phyloP scores from a whole-genome alignment of 495 filamentous ascomycete genomes.

The Saxispiralis lemnorum region DNA sequence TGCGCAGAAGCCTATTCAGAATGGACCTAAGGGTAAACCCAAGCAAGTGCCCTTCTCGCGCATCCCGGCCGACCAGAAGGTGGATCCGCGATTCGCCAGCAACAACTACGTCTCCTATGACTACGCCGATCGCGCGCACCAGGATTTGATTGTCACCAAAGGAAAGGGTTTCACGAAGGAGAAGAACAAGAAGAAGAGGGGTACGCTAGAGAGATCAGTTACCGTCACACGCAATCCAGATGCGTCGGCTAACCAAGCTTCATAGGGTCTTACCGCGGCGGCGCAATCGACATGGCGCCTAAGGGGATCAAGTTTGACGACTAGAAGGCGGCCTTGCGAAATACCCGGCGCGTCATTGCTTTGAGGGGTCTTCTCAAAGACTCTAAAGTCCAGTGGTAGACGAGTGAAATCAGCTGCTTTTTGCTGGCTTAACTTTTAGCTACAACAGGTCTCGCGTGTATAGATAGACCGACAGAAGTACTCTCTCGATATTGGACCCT shows the following conservation, averaged over 20 bases:
- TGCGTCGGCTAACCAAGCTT: not conserved
- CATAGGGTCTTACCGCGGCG: conserved; percentile 53
- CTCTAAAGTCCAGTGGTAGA: too few relatives aligned
- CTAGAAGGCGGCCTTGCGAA: conserved; percentile 1
- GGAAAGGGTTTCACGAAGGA: conserved; percentile 99
- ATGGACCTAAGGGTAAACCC: too few relatives aligned
- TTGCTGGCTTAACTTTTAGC: too few relatives aligned
- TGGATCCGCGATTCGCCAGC: conserved; percentile 42
- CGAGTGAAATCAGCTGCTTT: too few relatives aligned
- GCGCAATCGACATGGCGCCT: conserved; percentile 50
- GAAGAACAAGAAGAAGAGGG: conserved; percentile 95
- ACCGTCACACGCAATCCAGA: too few relatives aligned
- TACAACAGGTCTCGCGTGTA: too few relatives aligned
- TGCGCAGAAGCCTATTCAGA: not conserved
- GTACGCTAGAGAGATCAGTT: too few relatives aligned
- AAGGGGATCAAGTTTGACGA: conserved; percentile 23
- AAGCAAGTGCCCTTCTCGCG: conserved; percentile 39
- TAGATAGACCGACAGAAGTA: too few relatives aligned
- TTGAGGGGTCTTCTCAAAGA: too few relatives aligned
- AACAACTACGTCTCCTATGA: conserved; percentile 70
- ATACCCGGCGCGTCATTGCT: too few relatives aligned
- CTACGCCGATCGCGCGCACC: conserved; percentile 72
- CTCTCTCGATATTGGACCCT: too few relatives aligned
- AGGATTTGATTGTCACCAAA: conserved; percentile 74
- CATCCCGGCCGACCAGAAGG: conserved; percentile 36